Conservation (phyloP, 2,329 filamentous ascomycete species). For the Hirsutella minnesotensis region DNA sequence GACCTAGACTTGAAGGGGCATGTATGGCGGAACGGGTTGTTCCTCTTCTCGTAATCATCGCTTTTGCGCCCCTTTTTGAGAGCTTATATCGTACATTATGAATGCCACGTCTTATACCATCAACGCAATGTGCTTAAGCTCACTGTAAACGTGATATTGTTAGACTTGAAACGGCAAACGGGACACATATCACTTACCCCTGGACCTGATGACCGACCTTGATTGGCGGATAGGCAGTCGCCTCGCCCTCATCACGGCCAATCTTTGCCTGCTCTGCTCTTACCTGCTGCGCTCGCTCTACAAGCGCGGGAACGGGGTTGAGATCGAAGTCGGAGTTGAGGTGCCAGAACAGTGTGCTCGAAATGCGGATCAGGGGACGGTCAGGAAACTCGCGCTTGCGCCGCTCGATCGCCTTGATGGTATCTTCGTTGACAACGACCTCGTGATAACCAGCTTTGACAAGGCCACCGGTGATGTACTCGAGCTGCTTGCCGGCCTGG, state of each 20-base stretch:
- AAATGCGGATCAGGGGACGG: conserved; percentile 43
- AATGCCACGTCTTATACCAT: conserved; percentile 25
- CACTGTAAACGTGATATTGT: conserved; percentile 18
- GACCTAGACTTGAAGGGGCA: too few species aligned
- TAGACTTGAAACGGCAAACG: too few species aligned
- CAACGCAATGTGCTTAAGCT: conserved; percentile 41
- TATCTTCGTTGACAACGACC: conserved; percentile 44
- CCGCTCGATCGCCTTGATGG: conserved; percentile 31
- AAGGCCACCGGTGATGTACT: conserved; percentile 48
- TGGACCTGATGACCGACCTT: conserved; percentile 50
- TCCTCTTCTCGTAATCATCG: not conserved
- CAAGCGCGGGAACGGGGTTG: conserved; percentile 35
- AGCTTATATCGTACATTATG: not conserved
- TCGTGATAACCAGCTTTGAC: conserved; percentile 52
- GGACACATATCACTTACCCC: conserved; percentile 33
- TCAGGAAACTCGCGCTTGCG: conserved; percentile 30
- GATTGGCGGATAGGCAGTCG: conserved; percentile 35
- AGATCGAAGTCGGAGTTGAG: conserved; percentile 45
- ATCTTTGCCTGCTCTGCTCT: conserved; percentile 33
- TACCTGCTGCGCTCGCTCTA: conserved; percentile 29
- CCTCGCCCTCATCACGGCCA: conserved; percentile 41
- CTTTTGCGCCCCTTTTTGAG: not conserved
- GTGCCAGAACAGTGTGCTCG: conserved; percentile 51
- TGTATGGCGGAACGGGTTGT: too few species aligned
- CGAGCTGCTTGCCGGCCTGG: conserved; percentile 51